phyloP scores from a whole-genome alignment of 208 protist genomes.

The Plasmodiophora brassicae region DNA sequence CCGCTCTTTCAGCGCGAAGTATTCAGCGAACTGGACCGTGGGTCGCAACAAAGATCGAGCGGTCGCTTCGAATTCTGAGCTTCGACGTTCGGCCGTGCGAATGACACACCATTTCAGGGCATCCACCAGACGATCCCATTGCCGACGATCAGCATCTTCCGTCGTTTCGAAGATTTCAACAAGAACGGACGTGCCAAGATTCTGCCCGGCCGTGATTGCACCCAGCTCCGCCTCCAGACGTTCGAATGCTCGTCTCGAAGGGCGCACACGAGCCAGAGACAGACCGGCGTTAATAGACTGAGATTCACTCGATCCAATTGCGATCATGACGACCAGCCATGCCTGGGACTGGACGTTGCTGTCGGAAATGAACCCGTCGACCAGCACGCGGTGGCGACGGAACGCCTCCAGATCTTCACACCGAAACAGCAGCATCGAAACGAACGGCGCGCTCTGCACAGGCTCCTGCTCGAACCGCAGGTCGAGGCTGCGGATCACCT shows the following conservation, averaged over 20 bases:
- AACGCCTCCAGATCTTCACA: background rate
- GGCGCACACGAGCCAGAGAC: too few relatives aligned
- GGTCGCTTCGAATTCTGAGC: background rate
- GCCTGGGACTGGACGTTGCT: background rate
- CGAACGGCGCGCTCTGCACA: background rate
- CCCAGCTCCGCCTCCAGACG: background rate
- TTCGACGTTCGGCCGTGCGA: background rate
- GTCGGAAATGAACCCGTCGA: background rate
- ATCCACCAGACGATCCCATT: background rate
- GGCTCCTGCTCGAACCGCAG: background rate
- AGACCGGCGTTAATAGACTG: too few relatives aligned
- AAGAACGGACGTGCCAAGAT: background rate
- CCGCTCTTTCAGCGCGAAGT: background rate
- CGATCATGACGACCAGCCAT: background rate
- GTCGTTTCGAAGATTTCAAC: background rate
- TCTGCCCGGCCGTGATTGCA: background rate
- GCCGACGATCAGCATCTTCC: background rate
- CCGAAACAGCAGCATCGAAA: background rate
- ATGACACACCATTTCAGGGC: slow-evolving; percentile 22
- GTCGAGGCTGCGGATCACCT: background rate
- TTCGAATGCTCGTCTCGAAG: background rate
- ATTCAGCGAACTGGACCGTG: background rate
- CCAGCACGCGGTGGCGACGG: background rate
- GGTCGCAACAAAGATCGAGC: background rate
- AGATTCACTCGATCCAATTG: background rate